Evolutionary conservation across 768 basidiomycete genomes (phyloP).

Genomic region (Boletus speciosus): DNA sequence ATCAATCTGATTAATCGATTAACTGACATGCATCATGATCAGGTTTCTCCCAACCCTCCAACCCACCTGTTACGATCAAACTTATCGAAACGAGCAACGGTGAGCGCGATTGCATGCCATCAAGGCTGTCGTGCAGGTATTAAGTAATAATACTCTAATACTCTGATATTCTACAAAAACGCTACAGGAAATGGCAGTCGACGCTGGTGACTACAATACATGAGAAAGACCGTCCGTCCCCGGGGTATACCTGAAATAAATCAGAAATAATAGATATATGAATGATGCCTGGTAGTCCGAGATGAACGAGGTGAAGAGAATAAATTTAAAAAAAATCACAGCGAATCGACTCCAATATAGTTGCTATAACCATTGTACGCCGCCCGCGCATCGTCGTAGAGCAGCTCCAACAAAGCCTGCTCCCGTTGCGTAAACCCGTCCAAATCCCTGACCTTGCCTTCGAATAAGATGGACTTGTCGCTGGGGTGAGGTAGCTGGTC

Average conservation of each 20-base stretch:
- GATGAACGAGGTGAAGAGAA: neutral
- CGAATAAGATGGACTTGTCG: neutral
- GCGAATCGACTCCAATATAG: neutral
- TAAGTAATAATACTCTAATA: too few relatives aligned
- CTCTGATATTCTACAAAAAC: too few relatives aligned
- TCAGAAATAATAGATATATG: neutral
- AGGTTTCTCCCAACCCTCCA: too few relatives aligned
- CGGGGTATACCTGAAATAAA: neutral
- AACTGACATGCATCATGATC: too few relatives aligned
- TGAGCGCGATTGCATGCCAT: too few relatives aligned
- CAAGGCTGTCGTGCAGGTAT: too few relatives aligned
- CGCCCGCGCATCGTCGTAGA: slow-evolving; percentile 12
- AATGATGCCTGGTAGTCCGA: neutral
- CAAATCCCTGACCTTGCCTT: neutral
- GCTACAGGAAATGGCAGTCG: too few relatives aligned
- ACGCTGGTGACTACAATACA: neutral
- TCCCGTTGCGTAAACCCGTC: slow-evolving; percentile 10
- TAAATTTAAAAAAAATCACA: neutral
- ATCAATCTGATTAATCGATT: too few relatives aligned
- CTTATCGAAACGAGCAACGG: neutral
- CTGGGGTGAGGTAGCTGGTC: neutral
- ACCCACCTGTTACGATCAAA: too few relatives aligned
- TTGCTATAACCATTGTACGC: slow-evolving; percentile 16
- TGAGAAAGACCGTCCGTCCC: neutral
- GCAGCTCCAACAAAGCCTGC: slow-evolving; percentile 2